Evolutionary conservation across 192 early-diverging fungal species (phyloP).

Genomic region (Coemansia sp.): DNA sequence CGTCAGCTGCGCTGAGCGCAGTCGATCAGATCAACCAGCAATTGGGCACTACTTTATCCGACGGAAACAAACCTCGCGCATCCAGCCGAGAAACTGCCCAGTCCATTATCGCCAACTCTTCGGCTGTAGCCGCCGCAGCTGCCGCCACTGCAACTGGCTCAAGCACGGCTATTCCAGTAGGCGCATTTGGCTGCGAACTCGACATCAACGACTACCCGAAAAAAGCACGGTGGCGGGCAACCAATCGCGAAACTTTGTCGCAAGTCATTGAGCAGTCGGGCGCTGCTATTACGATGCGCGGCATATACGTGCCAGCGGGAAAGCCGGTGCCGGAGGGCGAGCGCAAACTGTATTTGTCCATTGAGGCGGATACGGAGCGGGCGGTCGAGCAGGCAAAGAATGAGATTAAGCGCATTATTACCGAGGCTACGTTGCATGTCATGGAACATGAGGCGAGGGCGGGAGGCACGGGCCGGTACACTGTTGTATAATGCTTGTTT

Average conservation of each 20-base stretch:
- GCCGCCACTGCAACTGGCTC: conserved; percentile 6
- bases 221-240: conserved; percentile 93
- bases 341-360: conserved; percentile 91
- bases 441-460: conserved; percentile 65
- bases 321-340: conserved; percentile 75
- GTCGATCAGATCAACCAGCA: conserved; percentile 55
- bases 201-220: conserved; percentile 98
- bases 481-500: conserved; percentile 25
- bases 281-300: conserved; percentile 93
- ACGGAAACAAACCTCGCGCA: background rate
- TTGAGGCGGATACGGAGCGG: conserved; percentile 89
- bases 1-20: conserved; percentile 19
- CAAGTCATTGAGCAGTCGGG: conserved; percentile 91
- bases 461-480: conserved; percentile 51
- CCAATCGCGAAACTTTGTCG: conserved; percentile 91
- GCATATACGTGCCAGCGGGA: conserved; percentile 83
- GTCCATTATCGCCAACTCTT: background rate
- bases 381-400: conserved; percentile 88
- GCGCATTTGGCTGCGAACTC: conserved; percentile 65
- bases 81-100: conserved; percentile 1
- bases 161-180: conserved; percentile 20
- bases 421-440: conserved; percentile 77
- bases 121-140: background rate
- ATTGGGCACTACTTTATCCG: conserved; percentile 16
- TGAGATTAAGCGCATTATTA: conserved; percentile 90